Evolutionary conservation across 345 rosid species (phyloP), one percentile per base, ranked within the genome.

Genomic region (Toxicodendron radicans): DNA sequence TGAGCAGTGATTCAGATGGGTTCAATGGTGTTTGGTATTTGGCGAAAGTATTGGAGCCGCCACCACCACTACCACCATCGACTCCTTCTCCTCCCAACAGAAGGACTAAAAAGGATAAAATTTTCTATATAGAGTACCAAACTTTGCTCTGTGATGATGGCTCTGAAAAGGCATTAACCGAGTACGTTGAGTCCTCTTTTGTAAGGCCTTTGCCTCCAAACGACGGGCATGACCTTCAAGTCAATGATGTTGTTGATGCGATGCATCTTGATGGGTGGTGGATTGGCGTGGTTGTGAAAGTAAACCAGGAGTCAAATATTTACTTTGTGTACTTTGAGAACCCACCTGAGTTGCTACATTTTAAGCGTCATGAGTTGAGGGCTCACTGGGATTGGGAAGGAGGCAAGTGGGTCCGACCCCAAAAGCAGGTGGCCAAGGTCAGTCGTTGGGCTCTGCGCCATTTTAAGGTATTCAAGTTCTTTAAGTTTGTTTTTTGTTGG

Each of bases 241-340:
- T 72, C 41, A 48, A 62, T 14, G 83, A 77, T 16, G 46, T 58
- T 0, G 83, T 80, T 33, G 78, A 80, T 38, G 80, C 70, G 0
- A 68, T 35, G 30, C 48, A 64, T 43, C 64, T 41, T 17, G 81
- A 70, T 66, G 81, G 81, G 20, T 81, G 84, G 81, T 74, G 79
- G 78, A 23, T 41, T 51, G 84, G 81, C 0, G 72, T 33, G n/a
- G 75, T 81, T 18, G 20, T 53, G 17, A 1, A 66, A 48, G 73
- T 70, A 16, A 14, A n/a, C 5, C 71, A 70, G 10, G 56, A 30
- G 20, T 21, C 52, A 51, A 33, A 32, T 9, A 43, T n/a, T n/a
- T 61, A 60, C 48, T 20, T 20, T 16, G 77, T 75, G 58, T 27
- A 32, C 12, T 77, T 80, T 66, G 66, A 66, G 30, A 16, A 71